Evolutionary conservation across 805 yeast species (phyloP), one percentile per base, ranked within the genome.

Genomic region (Metschnikowia lochheadii): DNA sequence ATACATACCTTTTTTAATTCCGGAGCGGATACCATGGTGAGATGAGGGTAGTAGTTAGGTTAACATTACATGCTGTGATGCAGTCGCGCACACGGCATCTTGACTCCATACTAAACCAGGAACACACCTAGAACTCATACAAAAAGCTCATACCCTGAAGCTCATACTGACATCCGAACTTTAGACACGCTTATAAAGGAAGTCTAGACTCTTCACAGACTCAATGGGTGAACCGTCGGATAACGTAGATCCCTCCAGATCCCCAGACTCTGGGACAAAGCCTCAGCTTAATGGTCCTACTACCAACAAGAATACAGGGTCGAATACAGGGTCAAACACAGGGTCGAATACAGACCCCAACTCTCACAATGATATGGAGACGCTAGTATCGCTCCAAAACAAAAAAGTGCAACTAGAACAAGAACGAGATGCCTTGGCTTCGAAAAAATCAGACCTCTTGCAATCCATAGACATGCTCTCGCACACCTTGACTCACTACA

Each of bases 11-110:
- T 78, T 59, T 81, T 79, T 53, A 82, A 67, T 61, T 82, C 85
- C 8, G 86, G 85, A 33, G 82, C 76, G n/a, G 83, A 78, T 23
- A 81, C 84, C 85, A 81, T 79, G 29, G 21, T 56, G 39, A 42
- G 37, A 21, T 21, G 38, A 21, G 45, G 14, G 18, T 42, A 42
- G 45, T 41, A 33, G 20, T 15, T 2, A 21, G 13, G 37, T 10
- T 26, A 10, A 26, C 11, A 26, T 8, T 26, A 26, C 29, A 26
- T 26, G 11, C 5, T 18, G 44, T 50, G 40, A 38, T 38, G 17
- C 17, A 21, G 42, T 47, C 41, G 54, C 45, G 44, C 44, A 38
- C 34, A 21, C 18, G 10, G 14, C 8, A 20, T 21, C 13, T 10
- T 21, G 40, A 38, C 13, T 8, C 11, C 17, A 13, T 6, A 38